Evolutionary conservation across 495 filamentous ascomycete species (phyloP).

Genomic region (Aspergillus egyptiacus): DNA sequence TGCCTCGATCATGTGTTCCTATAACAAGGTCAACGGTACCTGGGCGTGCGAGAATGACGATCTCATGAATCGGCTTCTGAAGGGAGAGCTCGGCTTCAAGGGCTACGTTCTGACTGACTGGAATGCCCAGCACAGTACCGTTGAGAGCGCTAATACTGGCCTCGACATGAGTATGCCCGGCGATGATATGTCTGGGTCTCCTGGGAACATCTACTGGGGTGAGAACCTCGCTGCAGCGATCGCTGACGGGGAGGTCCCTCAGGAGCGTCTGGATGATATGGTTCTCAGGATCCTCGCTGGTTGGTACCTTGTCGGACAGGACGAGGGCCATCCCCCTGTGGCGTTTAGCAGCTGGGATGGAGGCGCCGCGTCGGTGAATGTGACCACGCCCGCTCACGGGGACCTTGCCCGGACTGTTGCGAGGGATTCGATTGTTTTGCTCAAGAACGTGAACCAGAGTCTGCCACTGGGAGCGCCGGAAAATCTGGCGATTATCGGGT

Average conservation of each 20-base stretch:
- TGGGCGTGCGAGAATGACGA: slow-evolving; percentile 62
- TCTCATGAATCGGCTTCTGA: slow-evolving; percentile 55
- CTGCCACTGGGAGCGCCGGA: slow-evolving; percentile 48
- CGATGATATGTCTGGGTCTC: slow-evolving; percentile 36
- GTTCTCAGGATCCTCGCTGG: slow-evolving; percentile 48
- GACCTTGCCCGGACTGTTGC: slow-evolving; percentile 39
- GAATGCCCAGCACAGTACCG: slow-evolving; percentile 53
- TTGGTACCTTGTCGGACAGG: slow-evolving; percentile 50
- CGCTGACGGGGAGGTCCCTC: slow-evolving; percentile 37
- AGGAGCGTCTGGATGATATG: slow-evolving; percentile 49
- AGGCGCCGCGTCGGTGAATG: slow-evolving; percentile 4
- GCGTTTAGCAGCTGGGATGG: slow-evolving; percentile 11
- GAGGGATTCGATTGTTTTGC: slow-evolving; percentile 51
- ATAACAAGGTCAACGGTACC: slow-evolving; percentile 60
- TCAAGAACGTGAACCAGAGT: slow-evolving; percentile 54
- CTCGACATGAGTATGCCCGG: slow-evolving; percentile 60
- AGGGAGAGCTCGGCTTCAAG: slow-evolving; percentile 60
- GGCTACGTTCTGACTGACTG: slow-evolving; percentile 64
- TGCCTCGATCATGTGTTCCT: slow-evolving; percentile 64
- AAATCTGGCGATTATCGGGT: slow-evolving; percentile 54
- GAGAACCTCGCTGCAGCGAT: slow-evolving; percentile 38
- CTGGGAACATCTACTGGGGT: slow-evolving; percentile 34
- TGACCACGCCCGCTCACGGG: slow-evolving; percentile 3
- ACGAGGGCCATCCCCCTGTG: slow-evolving; percentile 39
- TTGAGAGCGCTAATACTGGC: slow-evolving; percentile 48